Percentiles rank a stretch among this genome's conserved stretches.
These are phyloP conservation scores for Suillus plorans DNA, from an alignment of 768 basidiomycete species.

Conservation along the genomic window DNA sequence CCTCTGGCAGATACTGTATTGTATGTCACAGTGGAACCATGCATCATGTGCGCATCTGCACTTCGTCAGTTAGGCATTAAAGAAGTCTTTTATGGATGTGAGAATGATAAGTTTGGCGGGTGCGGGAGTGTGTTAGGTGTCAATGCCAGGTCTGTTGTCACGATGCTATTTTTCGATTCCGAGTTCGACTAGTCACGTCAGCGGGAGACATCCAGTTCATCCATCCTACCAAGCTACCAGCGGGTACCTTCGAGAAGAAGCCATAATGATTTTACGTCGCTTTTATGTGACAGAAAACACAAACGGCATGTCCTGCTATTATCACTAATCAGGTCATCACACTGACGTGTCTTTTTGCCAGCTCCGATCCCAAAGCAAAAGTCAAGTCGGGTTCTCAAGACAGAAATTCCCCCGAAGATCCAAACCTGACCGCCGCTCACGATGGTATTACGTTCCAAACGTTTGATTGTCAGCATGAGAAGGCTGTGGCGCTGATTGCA, in stretches of 20 bases:
- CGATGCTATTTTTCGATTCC: not conserved
- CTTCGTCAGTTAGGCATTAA: conserved; percentile 91
- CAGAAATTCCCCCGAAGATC: conserved; percentile 50
- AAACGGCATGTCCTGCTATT: conserved; percentile 62
- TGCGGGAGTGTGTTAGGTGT: conserved; percentile 93
- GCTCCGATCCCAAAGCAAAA: conserved; percentile 93
- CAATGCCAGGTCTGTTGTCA: conserved; percentile 63
- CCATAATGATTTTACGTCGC: conserved; percentile 81
- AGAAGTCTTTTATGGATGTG: conserved; percentile 89
- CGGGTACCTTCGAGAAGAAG: conserved; percentile 78
- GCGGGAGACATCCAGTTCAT: conserved; percentile 71
- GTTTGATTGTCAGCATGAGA: conserved; percentile 2
- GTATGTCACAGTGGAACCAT: conserved; percentile 98
- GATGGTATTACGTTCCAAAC: not conserved
- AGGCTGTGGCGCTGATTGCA: not conserved
- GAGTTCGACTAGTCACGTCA: conserved; percentile 27
- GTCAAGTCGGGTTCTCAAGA: conserved; percentile 80
- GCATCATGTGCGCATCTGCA: conserved; percentile 98
- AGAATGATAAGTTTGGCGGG: conserved; percentile 95
- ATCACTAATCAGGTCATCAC: conserved; percentile 7
- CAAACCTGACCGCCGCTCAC: conserved; percentile 2
- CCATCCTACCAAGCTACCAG: conserved; percentile 72
- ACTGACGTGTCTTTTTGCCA: conserved; percentile 30
- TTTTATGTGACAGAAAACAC: conserved; percentile 94
- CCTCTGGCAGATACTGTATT: conserved; percentile 80